phyloP scores from a whole-genome alignment of 2,329 filamentous ascomycete genomes.

The Arthrobotrys megalospora region DNA sequence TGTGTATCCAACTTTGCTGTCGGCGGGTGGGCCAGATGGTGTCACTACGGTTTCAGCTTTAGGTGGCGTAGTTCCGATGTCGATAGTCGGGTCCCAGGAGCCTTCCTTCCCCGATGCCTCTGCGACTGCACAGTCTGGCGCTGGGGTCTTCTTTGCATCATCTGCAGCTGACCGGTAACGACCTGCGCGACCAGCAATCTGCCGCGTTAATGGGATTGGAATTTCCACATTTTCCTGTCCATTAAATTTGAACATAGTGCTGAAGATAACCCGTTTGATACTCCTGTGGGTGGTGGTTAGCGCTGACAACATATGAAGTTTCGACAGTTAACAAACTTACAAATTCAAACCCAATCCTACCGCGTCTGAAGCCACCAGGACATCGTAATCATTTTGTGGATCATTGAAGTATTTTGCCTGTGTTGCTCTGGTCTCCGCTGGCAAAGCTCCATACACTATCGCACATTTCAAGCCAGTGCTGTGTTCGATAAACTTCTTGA shows the following conservation, averaged over 20 bases:
- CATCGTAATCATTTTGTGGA: slow-evolving; percentile 94
- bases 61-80: slow-evolving; percentile 64
- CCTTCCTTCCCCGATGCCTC: slow-evolving; percentile 60
- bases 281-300: slow-evolving; percentile 68
- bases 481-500: slow-evolving; percentile 84
- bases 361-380: slow-evolving; percentile 91
- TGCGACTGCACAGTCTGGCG: slow-evolving; percentile 3
- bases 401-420: slow-evolving; percentile 96
- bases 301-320: background rate
- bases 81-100: slow-evolving; percentile 53
- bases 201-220: slow-evolving; percentile 84
- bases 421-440: slow-evolving; percentile 90
- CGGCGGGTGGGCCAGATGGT: slow-evolving; percentile 27
- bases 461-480: slow-evolving; percentile 84
- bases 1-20: slow-evolving; percentile 41
- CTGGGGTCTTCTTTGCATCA: slow-evolving; percentile 68
- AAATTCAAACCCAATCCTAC: slow-evolving; percentile 98
- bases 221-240: slow-evolving; percentile 74
- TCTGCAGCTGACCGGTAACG: slow-evolving; percentile 80
- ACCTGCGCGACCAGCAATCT: slow-evolving; percentile 93
- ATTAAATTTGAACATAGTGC: slow-evolving; percentile 81
- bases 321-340: slow-evolving; percentile 69
- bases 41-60: slow-evolving; percentile 81
- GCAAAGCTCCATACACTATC: slow-evolving; percentile 91
- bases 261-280: slow-evolving; percentile 91